Conservation (phyloP, 306 rosid genomes). For the Ammopiptanthus mongolicus region DNA sequence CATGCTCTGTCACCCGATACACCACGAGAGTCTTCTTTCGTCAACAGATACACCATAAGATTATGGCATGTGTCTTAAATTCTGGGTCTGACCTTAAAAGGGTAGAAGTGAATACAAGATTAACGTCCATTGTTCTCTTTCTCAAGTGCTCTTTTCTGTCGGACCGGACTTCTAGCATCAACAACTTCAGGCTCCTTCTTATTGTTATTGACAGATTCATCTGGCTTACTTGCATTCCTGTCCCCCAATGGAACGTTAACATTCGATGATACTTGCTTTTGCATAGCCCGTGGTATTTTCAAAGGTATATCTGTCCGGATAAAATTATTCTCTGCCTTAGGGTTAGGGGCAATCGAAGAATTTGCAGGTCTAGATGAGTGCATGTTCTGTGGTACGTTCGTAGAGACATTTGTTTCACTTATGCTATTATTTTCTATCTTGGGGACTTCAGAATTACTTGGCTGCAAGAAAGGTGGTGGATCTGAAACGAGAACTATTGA, state of each 20-base stretch:
- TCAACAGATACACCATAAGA: conserved; percentile 22
- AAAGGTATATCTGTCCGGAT: conserved; percentile 42
- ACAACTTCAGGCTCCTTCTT: conserved; percentile 46
- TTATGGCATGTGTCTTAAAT: not conserved
- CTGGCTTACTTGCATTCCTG: conserved; percentile 56
- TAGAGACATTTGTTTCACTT: conserved; percentile 7
- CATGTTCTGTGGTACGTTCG: conserved; percentile 18
- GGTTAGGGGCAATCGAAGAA: conserved; percentile 23
- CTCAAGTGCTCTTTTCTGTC: conserved; percentile 45
- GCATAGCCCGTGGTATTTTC: conserved; percentile 84
- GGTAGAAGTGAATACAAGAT: not conserved
- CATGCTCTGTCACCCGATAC: not conserved
- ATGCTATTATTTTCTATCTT: conserved; percentile 18
- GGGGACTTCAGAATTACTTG: conserved; percentile 34
- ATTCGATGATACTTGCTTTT: conserved; percentile 43
- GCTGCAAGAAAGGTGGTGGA: conserved; percentile 48
- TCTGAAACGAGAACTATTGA: conserved; percentile 61
- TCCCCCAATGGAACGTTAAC: conserved; percentile 55
- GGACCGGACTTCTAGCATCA: conserved; percentile 48
- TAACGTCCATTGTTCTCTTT: conserved; percentile 75
- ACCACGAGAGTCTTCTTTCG: not conserved
- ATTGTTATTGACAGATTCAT: conserved; percentile 32
- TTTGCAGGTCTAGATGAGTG: conserved; percentile 17
- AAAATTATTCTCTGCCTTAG: conserved; percentile 25
- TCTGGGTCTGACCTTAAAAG: not conserved